Evolutionary conservation across 257 asterid genomes (phyloP).

Genomic region (Nicotiana noctiflora): DNA sequence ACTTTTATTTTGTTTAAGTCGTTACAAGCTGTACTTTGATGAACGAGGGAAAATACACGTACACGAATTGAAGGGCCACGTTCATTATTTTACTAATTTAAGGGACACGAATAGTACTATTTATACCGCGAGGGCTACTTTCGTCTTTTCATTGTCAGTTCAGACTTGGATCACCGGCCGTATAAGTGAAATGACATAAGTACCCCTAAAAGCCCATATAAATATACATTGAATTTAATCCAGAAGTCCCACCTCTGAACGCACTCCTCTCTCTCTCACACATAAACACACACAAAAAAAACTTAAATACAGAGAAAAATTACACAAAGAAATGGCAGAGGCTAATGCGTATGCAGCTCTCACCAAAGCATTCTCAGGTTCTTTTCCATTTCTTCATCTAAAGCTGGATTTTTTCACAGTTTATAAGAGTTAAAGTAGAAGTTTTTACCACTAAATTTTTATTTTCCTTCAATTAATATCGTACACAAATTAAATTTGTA

Average conservation of each 20-base stretch:
- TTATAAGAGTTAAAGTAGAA: neutral
- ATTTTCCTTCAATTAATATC: too few relatives aligned
- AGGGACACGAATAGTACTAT: neutral
- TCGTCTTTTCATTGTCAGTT: neutral
- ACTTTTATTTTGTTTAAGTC: neutral
- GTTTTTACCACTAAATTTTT: too few relatives aligned
- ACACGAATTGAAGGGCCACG: neutral
- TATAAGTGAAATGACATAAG: neutral
- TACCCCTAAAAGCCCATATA: neutral
- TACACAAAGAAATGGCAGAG: constrained; percentile 35
- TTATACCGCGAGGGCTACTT: neutral
- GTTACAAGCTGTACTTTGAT: neutral
- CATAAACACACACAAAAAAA: neutral
- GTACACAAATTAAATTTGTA: neutral
- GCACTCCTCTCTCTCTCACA: neutral
- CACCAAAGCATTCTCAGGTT: constrained; percentile 67
- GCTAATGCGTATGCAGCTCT: constrained; percentile 50
- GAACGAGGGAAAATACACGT: neutral
- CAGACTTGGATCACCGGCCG: neutral
- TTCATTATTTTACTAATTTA: too few relatives aligned
- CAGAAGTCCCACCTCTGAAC: neutral
- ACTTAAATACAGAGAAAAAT: neutral
- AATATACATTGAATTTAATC: neutral
- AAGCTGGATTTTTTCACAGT: neutral
- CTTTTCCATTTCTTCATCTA: neutral